These are phyloP conservation scores for Lablab purpureus DNA, from an alignment of 306 rosid genomes.

Conservation along the genomic window DNA sequence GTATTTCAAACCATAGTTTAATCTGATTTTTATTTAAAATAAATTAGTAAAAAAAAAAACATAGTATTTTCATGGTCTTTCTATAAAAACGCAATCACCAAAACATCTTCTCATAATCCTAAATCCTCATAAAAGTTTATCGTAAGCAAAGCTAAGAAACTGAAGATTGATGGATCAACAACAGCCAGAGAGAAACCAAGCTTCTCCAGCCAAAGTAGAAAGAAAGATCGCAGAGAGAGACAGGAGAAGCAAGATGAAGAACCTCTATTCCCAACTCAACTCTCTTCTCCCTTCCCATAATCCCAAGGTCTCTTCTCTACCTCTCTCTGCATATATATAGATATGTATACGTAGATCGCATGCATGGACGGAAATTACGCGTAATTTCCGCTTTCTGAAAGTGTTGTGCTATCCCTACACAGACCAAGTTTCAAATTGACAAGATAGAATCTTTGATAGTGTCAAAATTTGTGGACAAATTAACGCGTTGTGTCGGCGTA, in stretches of 20 bases:
- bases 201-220: constrained; percentile 59
- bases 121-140: no score
- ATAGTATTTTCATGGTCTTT: no score
- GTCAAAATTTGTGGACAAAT: background rate
- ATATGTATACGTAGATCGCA: background rate
- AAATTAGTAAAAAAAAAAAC: no score
- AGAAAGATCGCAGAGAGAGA: constrained; percentile 78
- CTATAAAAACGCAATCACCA: no score
- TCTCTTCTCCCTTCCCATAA: constrained; percentile 69
- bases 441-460: background rate
- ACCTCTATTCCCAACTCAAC: constrained; percentile 67
- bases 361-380: background rate
- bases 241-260: constrained; percentile 82
- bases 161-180: constrained; percentile 15
- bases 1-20: no score
- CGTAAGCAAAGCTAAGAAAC: background rate
- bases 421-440: background rate
- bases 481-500: background rate
- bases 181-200: constrained; percentile 11
- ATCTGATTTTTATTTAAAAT: no score
- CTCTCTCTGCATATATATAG: constrained; percentile 50
- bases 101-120: no score
- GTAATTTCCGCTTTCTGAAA: no score
- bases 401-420: no score
- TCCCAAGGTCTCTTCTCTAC: constrained; percentile 57